phyloP scores from a whole-genome alignment of 108 stramenopile genomes.

The Thalassiosira profunda region DNA sequence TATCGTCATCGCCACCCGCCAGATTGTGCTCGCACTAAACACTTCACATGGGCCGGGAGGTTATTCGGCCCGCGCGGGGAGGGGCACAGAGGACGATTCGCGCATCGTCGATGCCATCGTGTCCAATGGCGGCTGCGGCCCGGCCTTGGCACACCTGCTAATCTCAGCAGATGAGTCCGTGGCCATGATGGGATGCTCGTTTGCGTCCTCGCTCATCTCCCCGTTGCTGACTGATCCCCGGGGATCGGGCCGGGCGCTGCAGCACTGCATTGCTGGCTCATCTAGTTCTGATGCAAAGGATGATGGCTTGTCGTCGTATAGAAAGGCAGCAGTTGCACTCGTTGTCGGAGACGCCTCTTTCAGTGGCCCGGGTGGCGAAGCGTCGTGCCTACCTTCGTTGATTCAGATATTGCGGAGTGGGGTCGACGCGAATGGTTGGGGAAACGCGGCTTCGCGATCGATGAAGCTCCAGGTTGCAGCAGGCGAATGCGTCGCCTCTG shows the following conservation, averaged over 20 bases:
- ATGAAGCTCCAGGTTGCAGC: conserved; percentile 33
- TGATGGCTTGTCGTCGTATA: conserved; percentile 49
- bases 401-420: conserved; percentile 37
- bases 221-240: conserved; percentile 67
- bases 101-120: conserved; percentile 73
- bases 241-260: conserved; percentile 31
- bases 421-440: conserved; percentile 8
- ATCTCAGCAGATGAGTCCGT: conserved; percentile 80
- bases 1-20: conserved; percentile 63
- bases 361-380: conserved; percentile 1
- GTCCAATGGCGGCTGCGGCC: conserved; percentile 72
- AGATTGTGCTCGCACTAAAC: conserved; percentile 50
- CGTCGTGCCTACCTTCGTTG: conserved; percentile 39
- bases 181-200: conserved; percentile 74
- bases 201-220: conserved; percentile 61
- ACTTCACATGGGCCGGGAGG: no score
- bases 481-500: conserved; percentile 33
- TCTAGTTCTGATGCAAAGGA: conserved; percentile 7
- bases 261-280: no score
- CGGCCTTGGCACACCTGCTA: conserved; percentile 73
- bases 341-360: conserved; percentile 57
- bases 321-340: conserved; percentile 79
- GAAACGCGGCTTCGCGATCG: conserved; percentile 21
- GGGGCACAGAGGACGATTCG: conserved; percentile 55
- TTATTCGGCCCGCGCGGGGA: conserved; percentile 27